Percentiles rank a stretch among this genome's conserved stretches.
phyloP scores from a whole-genome alignment of 306 rosid species.

The Clitoria ternatea region DNA sequence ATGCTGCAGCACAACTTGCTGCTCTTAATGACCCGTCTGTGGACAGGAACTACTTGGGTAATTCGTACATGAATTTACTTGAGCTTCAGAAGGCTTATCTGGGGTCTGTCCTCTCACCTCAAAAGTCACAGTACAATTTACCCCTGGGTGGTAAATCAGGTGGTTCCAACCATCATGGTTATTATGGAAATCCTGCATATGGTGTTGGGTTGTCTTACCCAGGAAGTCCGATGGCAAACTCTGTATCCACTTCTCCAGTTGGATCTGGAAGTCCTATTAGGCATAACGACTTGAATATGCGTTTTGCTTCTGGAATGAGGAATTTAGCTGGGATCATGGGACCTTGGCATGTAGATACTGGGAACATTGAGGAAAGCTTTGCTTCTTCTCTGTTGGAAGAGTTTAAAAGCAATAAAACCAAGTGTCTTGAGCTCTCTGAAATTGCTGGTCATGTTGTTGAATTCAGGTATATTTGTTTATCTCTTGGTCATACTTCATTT shows the following conservation, averaged over 20 bases:
- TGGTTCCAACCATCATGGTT: conserved; percentile 69
- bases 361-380: conserved; percentile 62
- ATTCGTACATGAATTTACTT: conserved; percentile 66
- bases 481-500: background rate
- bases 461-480: conserved; percentile 49
- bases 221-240: conserved; percentile 84
- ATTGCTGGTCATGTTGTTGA: conserved; percentile 63
- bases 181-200: conserved; percentile 71
- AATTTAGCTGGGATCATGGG: conserved; percentile 77
- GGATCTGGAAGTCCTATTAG: conserved; percentile 90
- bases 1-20: conserved; percentile 75
- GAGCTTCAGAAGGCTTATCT: conserved; percentile 86
- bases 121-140: conserved; percentile 69
- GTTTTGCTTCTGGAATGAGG: conserved; percentile 80
- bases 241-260: conserved; percentile 67
- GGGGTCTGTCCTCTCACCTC: conserved; percentile 71
- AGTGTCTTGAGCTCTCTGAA: conserved; percentile 80
- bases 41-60: conserved; percentile 65
- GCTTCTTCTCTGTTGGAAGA: conserved; percentile 82
- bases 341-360: conserved; percentile 73
- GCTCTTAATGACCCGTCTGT: conserved; percentile 67
- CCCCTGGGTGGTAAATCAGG: conserved; percentile 63
- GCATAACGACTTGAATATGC: conserved; percentile 69
- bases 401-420: conserved; percentile 79
- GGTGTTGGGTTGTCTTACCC: conserved; percentile 83